Evolutionary conservation across 306 rosid species (phyloP), one percentile per base, ranked within the genome.

Genomic region (Amphicarpaea edgeworthii): DNA sequence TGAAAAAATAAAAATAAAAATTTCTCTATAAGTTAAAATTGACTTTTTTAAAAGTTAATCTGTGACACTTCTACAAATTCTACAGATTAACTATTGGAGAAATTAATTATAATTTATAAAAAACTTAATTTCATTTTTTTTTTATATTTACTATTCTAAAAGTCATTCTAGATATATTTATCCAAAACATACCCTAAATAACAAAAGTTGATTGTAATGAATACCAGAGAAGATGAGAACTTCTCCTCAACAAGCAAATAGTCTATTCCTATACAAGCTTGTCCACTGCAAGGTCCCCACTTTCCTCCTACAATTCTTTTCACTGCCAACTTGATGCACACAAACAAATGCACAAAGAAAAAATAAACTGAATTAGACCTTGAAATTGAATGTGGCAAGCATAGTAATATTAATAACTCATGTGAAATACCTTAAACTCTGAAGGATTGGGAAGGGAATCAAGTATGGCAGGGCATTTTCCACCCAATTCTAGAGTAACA

Each of bases 241-340:
- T 86, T 87, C 16, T 92, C 89, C 83, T 95, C 97, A 38, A 90
- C 92, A 17, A 95, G 92, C 70, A 95, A 62, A 60, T 92, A 95
- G 65, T 95, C 97, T 34, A 95, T 55, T 66, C 83, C 97, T 30
- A 95, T 86, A 5, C 99, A 92, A 34, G 93, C 99, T 70, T 95
- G 98, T 34, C 97, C 99, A 20, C 83, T 80, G 64, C 99, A 92
- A 24, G 88, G 77, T 28, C 99, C 98, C 97, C 97, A 95, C 12
- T 95, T 95, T 70, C 92, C 97, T 78, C 92, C 93, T 17, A 79
- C 86, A 20, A 92, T 86, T 82, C 99, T 85, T 79, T 90, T 84
- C 16, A 84, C 82, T 2, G 99, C 97, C 50, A 83, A 82, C 99
- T 95, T 83, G 17, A 30, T 45, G 26, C 6, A 19, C 59, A 47